Conservation (phyloP, 495 filamentous ascomycete genomes). For the Pseudomonodictys pantanalensis region DNA sequence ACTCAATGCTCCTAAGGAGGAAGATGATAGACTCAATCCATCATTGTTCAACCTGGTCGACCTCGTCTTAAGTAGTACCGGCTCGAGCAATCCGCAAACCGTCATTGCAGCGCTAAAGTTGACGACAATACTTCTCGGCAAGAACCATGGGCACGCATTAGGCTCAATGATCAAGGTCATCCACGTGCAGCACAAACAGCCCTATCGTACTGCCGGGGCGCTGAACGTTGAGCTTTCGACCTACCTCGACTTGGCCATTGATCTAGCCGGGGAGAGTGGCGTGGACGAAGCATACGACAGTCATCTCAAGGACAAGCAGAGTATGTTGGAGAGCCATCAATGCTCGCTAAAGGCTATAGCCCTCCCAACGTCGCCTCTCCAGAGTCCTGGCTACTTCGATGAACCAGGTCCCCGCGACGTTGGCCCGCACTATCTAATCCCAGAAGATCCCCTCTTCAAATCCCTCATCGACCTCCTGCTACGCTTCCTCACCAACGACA, state of each 20-base stretch:
- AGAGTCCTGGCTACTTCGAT: conserved; percentile 51
- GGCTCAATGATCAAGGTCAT: conserved; percentile 67
- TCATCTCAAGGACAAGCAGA: conserved; percentile 75
- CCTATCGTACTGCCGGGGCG: conserved; percentile 68
- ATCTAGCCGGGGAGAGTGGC: conserved; percentile 66
- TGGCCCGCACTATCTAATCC: conserved; percentile 24
- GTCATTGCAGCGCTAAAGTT: conserved; percentile 83
- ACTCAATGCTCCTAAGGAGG: conserved; percentile 69
- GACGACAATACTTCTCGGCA: conserved; percentile 74
- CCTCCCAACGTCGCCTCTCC: conserved; percentile 40
- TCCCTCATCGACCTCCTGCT: conserved; percentile 66
- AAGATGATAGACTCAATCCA: conserved; percentile 70
- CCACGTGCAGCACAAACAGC: conserved; percentile 47
- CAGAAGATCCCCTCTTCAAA: conserved; percentile 67
- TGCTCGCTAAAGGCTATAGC: conserved; percentile 55
- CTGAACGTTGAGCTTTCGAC: conserved; percentile 76
- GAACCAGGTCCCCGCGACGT: conserved; percentile 27
- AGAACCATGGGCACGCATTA: conserved; percentile 81
- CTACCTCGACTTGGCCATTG: conserved; percentile 67
- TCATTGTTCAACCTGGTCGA: conserved; percentile 90
- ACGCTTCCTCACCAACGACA: conserved; percentile 81
- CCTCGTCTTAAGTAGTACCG: conserved; percentile 79
- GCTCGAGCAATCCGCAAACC: conserved; percentile 81
- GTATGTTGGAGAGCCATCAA: conserved; percentile 74
- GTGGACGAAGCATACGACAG: conserved; percentile 78